Evolutionary conservation across 2,329 filamentous ascomycete genomes (phyloP), one percentile per base, ranked within the genome.

Genomic region (Arthrobotrys conoides): DNA sequence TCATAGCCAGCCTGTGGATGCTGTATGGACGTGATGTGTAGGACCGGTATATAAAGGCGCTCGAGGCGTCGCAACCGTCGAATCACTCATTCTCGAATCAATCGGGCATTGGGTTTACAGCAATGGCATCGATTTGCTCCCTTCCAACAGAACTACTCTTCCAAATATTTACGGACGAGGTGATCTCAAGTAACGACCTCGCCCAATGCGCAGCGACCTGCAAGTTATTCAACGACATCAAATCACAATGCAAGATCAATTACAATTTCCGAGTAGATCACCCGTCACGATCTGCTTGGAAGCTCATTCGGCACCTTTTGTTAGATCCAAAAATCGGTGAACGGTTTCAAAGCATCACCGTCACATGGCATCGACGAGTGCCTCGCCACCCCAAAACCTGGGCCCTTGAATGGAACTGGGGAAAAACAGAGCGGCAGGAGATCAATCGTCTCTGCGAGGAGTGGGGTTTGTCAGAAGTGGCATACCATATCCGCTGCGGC

Each of bases 181-280:
- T 3, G 18, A 48, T 71, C 0, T 57, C 69, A 6, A 10, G 0
- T 24, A 16, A n/a, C 0, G 61, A 72, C 36, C 33, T 71, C 24
- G 36, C 1, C 18, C 20, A 18, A 14, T 71, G 57, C 30, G 16
- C 46, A 24, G 4, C 5, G 12, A 36, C 41, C 14, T 71, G 53
- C 22, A 57, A 36, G 48, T 12, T 36, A 27, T 65, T 71, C 59
- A 27, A 38, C 10, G 22, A 33, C 41, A 70, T 71, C 33, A 20
- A 44, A 16, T 14, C 48, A 10, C 55, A 46, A 51, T 55, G 55
- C 57, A 64, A 64, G 18, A 33, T 71, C 30, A 22, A 64, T 46
- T 65, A 71, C n/a, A 65, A 16, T 6, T 71, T 71, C 59, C 36
- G 24, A 30, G 69, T 71, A 9, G 69, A 71, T 22, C n/a, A 22